Evolutionary conservation across 169 alveolate species (phyloP), one percentile per base, ranked within the genome.

Genomic region (Eimeria maxima): DNA sequence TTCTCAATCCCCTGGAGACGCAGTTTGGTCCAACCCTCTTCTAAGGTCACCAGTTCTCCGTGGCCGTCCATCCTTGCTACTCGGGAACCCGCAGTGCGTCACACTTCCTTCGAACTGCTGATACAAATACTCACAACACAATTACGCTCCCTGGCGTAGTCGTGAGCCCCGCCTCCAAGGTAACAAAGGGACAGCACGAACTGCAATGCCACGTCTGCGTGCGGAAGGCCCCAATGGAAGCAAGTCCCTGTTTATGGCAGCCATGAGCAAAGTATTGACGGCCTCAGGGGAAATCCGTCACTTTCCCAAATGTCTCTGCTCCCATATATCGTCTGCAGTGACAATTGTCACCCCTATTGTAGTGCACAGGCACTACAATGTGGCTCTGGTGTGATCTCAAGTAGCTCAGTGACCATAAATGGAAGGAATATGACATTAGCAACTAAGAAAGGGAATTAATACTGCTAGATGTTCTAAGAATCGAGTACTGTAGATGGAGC

Each of bases 1-100:
- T 87, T 87, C n/a, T 87, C 94, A 87, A 87, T 87, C 69, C 94
- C 94, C 94, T 87, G 94, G 94, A 87, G 83, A 65, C 94, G 94
- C 65, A 87, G 20, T 44, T 65, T 87, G 53, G 94, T 65, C 94
- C 94, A 87, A 29, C 94, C 94, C 94, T 87, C 94, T 67, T 87
- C 94, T 29, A 87, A 87, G 81, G 94, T 87, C 83, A 87, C 94
- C 94, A 87, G 81, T 63, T 87, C 94, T 42, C 83, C 78, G 83
- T 87, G 78, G 60, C 94, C 94, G 45, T 87, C 94, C 94, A 65
- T 87, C 24, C 33, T 53, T 47, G 45, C 83, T 22, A 53, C 22
- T 45, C 22, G 84, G 2, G 88, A 44, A n/a, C 24, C 50, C 83
- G 53, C 20, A 65, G 27, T 14, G n/a, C 67, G 69, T 42, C 83